A percentile compares a stretch with the other conserved stretches of the same genome.
These are phyloP conservation scores for Fusarium sacchari DNA, from an alignment of 2,329 filamentous ascomycete genomes.

Conservation along the genomic window DNA sequence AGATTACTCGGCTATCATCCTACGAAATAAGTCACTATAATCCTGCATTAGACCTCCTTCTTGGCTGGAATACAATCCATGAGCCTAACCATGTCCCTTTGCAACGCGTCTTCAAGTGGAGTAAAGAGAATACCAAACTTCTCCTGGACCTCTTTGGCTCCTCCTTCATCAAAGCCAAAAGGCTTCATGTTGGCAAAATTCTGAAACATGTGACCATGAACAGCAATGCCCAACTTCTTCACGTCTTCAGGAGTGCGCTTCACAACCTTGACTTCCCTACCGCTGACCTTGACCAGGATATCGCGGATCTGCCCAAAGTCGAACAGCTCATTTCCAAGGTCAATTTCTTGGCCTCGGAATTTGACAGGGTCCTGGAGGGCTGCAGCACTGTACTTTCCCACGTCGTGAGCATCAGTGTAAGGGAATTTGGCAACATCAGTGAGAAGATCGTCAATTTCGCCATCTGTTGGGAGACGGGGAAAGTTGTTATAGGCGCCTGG, in stretches of 20 bases:
- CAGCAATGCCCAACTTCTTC: background rate
- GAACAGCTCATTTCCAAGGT: conserved; percentile 43
- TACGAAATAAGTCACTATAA: background rate
- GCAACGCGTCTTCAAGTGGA: conserved; percentile 13
- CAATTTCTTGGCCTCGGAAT: conserved; percentile 47
- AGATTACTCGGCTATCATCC: background rate
- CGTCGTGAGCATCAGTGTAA: conserved; percentile 45
- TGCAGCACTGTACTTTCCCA: conserved; percentile 48
- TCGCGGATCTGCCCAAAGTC: conserved; percentile 45
- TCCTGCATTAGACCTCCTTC: too few relatives aligned
- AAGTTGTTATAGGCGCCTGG: conserved; percentile 42
- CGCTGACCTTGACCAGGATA: conserved; percentile 45
- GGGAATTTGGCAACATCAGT: conserved; percentile 36
- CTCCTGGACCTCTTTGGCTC: background rate
- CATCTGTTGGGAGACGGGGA: conserved; percentile 41
- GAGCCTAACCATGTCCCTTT: conserved; percentile 17
- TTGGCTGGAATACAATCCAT: conserved; percentile 1
- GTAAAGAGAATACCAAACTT: conserved; percentile 25
- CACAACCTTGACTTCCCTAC: conserved; percentile 40
- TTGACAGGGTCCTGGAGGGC: conserved; percentile 45
- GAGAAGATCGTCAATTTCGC: conserved; percentile 43
- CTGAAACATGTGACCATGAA: conserved; percentile 20
- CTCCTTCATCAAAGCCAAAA: background rate
- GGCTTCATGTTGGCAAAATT: conserved; percentile 17
- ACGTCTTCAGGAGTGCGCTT: conserved; percentile 26